phyloP scores from a whole-genome alignment of 768 basidiomycete species.

The Lentinula lateritia region DNA sequence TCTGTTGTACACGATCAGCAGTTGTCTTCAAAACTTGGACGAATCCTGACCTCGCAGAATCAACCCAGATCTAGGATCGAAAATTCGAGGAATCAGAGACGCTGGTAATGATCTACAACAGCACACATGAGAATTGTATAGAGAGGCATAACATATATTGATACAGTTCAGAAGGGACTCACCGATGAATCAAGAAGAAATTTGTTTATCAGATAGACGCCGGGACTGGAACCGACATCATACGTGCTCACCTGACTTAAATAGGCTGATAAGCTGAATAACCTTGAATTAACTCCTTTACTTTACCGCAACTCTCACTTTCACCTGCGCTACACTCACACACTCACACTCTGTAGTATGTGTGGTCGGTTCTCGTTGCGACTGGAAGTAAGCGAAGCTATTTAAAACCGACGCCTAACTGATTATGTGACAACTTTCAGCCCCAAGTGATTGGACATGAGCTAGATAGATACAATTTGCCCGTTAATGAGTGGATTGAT shows the following conservation, averaged over 20 bases:
- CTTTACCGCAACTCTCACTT: no score
- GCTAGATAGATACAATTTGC: constrained; percentile 35
- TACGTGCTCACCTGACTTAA: neutral
- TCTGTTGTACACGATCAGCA: neutral
- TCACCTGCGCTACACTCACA: no score
- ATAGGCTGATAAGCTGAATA: no score
- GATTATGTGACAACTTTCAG: constrained; percentile 17
- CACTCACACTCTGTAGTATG: constrained; percentile 27
- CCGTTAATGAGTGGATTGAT: constrained; percentile 55
- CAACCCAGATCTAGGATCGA: neutral
- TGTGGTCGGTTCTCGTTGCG: constrained; percentile 61
- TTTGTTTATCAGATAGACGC: neutral
- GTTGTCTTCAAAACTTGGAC: neutral
- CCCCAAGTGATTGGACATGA: constrained; percentile 35
- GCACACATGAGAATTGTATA: neutral
- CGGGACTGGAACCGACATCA: neutral
- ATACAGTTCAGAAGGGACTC: no score
- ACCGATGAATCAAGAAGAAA: neutral
- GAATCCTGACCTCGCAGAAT: neutral
- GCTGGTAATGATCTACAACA: neutral
- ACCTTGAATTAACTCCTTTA: no score
- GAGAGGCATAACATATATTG: neutral
- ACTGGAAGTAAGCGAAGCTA: constrained; percentile 30
- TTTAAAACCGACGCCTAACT: neutral
- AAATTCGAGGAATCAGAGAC: neutral